Evolutionary conservation across 2,329 filamentous ascomycete genomes (phyloP).

Genomic region (Fusarium sp.): DNA sequence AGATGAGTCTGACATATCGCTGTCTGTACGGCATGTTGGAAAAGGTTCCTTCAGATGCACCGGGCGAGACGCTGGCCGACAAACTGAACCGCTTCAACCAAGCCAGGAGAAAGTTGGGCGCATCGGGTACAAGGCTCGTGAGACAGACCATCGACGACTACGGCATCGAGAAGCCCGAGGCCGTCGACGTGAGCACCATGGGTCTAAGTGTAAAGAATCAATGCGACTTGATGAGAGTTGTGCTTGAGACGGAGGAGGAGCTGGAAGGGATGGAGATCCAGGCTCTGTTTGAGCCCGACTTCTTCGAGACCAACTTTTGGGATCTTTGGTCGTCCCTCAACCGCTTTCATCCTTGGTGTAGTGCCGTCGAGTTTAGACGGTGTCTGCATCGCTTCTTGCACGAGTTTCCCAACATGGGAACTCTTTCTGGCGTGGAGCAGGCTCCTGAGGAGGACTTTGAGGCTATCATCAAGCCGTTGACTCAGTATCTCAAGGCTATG

Average conservation of each 20-base stretch:
- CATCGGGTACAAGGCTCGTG: conserved; percentile 46
- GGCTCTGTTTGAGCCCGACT: conserved; percentile 45
- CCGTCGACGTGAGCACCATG: conserved; percentile 47
- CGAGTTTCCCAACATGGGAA: conserved; percentile 50
- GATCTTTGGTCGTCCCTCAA: conserved; percentile 49
- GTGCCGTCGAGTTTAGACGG: conserved; percentile 48
- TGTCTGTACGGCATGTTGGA: conserved; percentile 48
- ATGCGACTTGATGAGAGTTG: conserved; percentile 48
- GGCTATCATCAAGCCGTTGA: conserved; percentile 47
- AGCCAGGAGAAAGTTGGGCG: conserved; percentile 42
- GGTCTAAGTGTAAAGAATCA: conserved; percentile 50
- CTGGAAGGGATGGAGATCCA: conserved; percentile 48
- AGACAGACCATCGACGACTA: conserved; percentile 37
- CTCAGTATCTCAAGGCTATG: conserved; percentile 48
- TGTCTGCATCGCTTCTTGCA: conserved; percentile 47
- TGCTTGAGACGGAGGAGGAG: conserved; percentile 47
- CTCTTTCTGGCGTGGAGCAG: conserved; percentile 44
- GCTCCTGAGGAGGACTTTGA: conserved; percentile 48
- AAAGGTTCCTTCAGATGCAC: conserved; percentile 42
- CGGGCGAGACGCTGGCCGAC: conserved; percentile 44
- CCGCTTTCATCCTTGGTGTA: conserved; percentile 49
- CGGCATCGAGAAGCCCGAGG: conserved; percentile 41
- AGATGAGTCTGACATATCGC: conserved; percentile 47
- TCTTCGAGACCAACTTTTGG: conserved; percentile 50
- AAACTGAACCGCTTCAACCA: conserved; percentile 45